Conservation (phyloP, 805 yeast genomes). For the Cyberlindnera mississippiensis region DNA sequence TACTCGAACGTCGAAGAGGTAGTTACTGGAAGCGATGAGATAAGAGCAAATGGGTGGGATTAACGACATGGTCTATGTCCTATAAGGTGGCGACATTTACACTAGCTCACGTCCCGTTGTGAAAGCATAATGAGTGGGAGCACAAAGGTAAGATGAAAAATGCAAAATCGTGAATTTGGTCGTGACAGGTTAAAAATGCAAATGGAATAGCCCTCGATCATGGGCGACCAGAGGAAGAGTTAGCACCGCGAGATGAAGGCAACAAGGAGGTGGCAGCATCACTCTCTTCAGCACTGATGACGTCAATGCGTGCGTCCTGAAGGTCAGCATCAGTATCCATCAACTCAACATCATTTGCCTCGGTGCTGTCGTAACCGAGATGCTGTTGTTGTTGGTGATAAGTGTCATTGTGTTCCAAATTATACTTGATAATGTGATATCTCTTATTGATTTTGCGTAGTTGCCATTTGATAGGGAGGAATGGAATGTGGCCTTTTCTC, state of each 20-base stretch:
- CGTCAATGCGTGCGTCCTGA: slow-evolving; percentile 4
- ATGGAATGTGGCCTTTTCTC: slow-evolving; percentile 54
- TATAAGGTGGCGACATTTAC: too few species aligned
- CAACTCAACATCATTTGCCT: slow-evolving; percentile 10
- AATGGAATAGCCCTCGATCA: not conserved
- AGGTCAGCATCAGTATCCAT: slow-evolving; percentile 1
- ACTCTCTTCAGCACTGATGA: slow-evolving; percentile 14
- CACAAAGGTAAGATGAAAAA: too few species aligned
- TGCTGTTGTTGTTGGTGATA: slow-evolving; percentile 13
- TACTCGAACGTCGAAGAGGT: too few species aligned
- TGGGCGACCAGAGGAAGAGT: not conserved
- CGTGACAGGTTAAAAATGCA: not conserved
- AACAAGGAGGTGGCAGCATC: slow-evolving; percentile 21
- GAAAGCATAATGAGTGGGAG: too few species aligned
- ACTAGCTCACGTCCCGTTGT: too few species aligned
- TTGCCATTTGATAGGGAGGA: slow-evolving; percentile 63
- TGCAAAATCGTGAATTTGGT: not conserved
- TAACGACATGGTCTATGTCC: too few species aligned
- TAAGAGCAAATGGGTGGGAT: too few species aligned
- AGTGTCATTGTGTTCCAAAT: slow-evolving; percentile 32
- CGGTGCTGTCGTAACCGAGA: slow-evolving; percentile 12
- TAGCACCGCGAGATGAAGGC: slow-evolving; percentile 10
- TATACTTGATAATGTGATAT: slow-evolving; percentile 30
- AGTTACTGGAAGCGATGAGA: too few species aligned
- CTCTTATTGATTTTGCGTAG: slow-evolving; percentile 45